These are phyloP conservation scores for Ogataea hybrid DNA, from an alignment of 1,139 yeast genomes.

Conservation along the genomic window DNA sequence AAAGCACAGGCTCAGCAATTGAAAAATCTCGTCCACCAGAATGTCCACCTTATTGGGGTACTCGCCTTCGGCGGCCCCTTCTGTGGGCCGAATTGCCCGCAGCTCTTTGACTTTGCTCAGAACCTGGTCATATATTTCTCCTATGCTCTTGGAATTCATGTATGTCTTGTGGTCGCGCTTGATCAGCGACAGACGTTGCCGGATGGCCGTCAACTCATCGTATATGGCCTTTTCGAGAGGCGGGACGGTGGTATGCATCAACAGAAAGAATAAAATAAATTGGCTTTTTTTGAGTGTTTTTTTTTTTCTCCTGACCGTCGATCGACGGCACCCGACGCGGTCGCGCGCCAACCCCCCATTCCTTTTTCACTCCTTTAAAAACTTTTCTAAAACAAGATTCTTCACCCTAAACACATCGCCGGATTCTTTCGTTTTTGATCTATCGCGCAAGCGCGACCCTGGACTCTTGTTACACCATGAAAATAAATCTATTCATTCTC, in stretches of 20 bases:
- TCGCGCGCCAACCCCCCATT: slow-evolving; percentile 3
- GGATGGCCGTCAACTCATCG: slow-evolving; percentile 45
- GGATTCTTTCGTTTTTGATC: background rate
- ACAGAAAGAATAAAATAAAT: background rate
- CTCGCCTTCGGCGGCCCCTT: slow-evolving; percentile 20
- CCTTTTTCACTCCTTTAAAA: slow-evolving; percentile 8
- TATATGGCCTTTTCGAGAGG: slow-evolving; percentile 50
- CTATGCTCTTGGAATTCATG: slow-evolving; percentile 63
- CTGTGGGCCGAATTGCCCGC: slow-evolving; percentile 31
- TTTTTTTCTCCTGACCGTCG: slow-evolving; percentile 2
- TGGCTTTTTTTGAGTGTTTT: background rate
- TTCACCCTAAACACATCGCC: background rate
- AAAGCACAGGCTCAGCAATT: slow-evolving; percentile 77
- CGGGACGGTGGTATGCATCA: slow-evolving; percentile 40
- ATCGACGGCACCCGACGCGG: slow-evolving; percentile 4
- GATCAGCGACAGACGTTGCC: slow-evolving; percentile 50
- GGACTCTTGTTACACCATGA: slow-evolving; percentile 4
- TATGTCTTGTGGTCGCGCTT: slow-evolving; percentile 65
- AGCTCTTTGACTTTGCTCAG: slow-evolving; percentile 31
- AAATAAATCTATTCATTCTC: slow-evolving; percentile 1
- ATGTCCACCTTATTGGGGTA: slow-evolving; percentile 52
- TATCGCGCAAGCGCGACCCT: slow-evolving; percentile 5
- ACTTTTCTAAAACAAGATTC: slow-evolving; percentile 7
- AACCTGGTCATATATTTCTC: slow-evolving; percentile 41
- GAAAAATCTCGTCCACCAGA: slow-evolving; percentile 86